A percentile compares a stretch with the other conserved stretches of the same genome.
These are phyloP conservation scores for Daldinia sp. DNA, from an alignment of 2,329 filamentous ascomycete species.

Conservation along the genomic window DNA sequence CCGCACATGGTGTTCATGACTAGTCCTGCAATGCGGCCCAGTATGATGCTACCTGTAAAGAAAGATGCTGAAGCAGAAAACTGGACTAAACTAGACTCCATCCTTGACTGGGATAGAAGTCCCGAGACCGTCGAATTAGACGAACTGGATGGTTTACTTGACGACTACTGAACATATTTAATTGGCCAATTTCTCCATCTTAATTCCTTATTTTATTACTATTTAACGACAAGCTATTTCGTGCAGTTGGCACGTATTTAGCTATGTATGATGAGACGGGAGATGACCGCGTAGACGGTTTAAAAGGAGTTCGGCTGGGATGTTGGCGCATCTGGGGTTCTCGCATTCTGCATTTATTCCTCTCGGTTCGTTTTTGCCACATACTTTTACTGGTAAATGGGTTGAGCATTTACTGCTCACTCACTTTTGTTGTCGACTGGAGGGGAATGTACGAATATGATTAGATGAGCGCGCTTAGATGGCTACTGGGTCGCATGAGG, in stretches of 20 bases:
- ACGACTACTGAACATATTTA: conserved; percentile 70
- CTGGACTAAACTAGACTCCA: conserved; percentile 60
- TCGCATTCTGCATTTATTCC: conserved; percentile 31
- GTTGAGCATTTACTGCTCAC: conserved; percentile 18
- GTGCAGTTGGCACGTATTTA: conserved; percentile 27
- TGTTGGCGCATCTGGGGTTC: conserved; percentile 39
- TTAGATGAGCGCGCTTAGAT: conserved; percentile 36
- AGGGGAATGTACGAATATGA: conserved; percentile 37
- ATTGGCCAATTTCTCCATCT: conserved; percentile 18
- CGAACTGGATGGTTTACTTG: conserved; percentile 89
- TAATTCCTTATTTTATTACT: conserved; percentile 25
- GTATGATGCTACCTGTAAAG: conserved; percentile 58
- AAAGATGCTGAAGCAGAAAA: conserved; percentile 58
- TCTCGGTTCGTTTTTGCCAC: neutral
- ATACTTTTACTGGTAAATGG: conserved; percentile 11
- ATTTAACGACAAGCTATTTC: conserved; percentile 14
- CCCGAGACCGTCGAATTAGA: conserved; percentile 93
- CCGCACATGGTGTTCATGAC: conserved; percentile 61
- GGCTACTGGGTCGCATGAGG: conserved; percentile 34
- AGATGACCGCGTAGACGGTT: conserved; percentile 37
- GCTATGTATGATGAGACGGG: conserved; percentile 43
- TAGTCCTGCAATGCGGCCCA: conserved; percentile 68
- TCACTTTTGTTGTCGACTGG: conserved; percentile 25
- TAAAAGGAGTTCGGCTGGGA: conserved; percentile 43
- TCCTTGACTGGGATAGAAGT: conserved; percentile 73